Evolutionary conservation across 371 early-diverging fungal genomes (phyloP).

Genomic region (Umbelopsis sp.): DNA sequence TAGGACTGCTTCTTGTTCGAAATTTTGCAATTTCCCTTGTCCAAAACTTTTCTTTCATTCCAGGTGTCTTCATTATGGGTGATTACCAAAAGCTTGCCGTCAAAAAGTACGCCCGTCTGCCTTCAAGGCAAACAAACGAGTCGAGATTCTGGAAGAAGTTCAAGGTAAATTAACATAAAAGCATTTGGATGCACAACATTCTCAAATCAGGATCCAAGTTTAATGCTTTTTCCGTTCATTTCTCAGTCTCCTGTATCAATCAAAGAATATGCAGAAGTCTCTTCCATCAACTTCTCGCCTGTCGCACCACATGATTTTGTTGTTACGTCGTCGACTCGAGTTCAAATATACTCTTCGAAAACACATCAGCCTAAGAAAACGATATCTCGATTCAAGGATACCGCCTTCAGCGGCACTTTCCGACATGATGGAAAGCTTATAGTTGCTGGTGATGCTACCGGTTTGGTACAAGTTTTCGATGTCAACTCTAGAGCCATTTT

Average conservation of each 20-base stretch:
- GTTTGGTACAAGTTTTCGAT: constrained; percentile 85
- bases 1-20: constrained; percentile 10
- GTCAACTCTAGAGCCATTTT: constrained; percentile 82
- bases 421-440: constrained; percentile 89
- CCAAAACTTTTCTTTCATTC: constrained; percentile 9
- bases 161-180: constrained; percentile 56
- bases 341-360: constrained; percentile 87
- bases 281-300: constrained; percentile 84
- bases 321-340: constrained; percentile 86
- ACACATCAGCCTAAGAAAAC: constrained; percentile 83
- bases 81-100: constrained; percentile 66
- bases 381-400: constrained; percentile 89
- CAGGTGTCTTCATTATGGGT: constrained; percentile 22
- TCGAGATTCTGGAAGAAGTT: constrained; percentile 82
- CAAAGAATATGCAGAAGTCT: constrained; percentile 87
- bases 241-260: constrained; percentile 74
- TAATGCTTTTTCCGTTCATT: background rate
- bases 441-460: constrained; percentile 92
- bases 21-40: background rate
- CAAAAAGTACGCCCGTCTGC: constrained; percentile 59
- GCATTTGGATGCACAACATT: background rate
- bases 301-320: constrained; percentile 87
- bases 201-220: no score
- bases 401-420: constrained; percentile 80
- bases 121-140: constrained; percentile 66